Evolutionary conservation across 2,329 filamentous ascomycete genomes (phyloP).

Genomic region (Zasmidium angulare): DNA sequence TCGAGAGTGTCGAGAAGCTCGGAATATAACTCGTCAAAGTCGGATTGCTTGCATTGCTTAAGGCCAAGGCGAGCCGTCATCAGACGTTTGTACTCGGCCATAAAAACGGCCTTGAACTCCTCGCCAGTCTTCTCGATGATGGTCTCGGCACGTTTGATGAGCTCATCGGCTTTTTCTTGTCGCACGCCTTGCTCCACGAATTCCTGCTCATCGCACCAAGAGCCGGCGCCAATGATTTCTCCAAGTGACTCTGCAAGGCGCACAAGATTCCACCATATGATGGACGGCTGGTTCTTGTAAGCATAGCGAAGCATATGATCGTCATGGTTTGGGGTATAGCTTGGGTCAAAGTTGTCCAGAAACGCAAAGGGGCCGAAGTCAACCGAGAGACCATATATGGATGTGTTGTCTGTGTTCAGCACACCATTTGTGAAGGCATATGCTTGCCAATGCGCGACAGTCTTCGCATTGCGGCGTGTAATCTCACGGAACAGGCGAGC

Average conservation of each 20-base stretch:
- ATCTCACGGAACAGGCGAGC: conserved; percentile 84
- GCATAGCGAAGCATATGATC: conserved; percentile 83
- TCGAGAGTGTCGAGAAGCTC: conserved; percentile 79
- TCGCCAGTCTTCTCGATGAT: conserved; percentile 79
- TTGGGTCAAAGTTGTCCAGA: conserved; percentile 92
- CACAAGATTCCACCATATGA: conserved; percentile 99
- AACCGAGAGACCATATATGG: conserved; percentile 80
- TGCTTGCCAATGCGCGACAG: conserved; percentile 91
- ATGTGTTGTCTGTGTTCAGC: conserved; percentile 96
- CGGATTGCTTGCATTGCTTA: conserved; percentile 64
- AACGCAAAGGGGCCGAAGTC: conserved; percentile 98
- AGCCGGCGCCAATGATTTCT: conserved; percentile 79
- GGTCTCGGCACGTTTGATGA: conserved; percentile 77
- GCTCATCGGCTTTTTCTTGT: conserved; percentile 65
- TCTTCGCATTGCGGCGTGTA: conserved; percentile 77
- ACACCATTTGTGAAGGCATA: conserved; percentile 99
- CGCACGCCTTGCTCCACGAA: conserved; percentile 73
- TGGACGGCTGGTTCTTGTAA: conserved; percentile 90
- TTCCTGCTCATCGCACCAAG: conserved; percentile 65
- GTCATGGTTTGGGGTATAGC: conserved; percentile 96
- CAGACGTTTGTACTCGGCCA: conserved; percentile 82
- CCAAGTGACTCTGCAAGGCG: conserved; percentile 85
- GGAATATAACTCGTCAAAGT: conserved; percentile 82
- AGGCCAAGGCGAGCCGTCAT: conserved; percentile 82
- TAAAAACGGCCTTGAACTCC: conserved; percentile 84